Evolutionary conservation across 177 flowering plant genomes (phyloP), one percentile per base, ranked within the genome.

Genomic region (Vitis hybrid): DNA sequence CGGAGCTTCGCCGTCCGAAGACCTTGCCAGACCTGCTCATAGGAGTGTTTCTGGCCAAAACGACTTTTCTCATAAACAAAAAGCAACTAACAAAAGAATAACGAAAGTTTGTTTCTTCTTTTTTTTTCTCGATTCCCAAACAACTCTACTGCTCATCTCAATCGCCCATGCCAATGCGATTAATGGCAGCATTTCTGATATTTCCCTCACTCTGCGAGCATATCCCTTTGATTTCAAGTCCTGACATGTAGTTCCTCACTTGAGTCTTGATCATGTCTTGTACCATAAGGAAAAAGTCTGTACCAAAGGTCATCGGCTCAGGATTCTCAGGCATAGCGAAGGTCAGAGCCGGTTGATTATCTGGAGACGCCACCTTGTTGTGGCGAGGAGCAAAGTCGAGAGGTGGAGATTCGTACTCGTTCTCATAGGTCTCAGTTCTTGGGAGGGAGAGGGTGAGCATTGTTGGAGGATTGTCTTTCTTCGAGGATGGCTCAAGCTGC

Each of bases 371-470:
- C 27, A 24, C 27, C 27, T 24, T 2, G 2, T 24, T 24, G 2
- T 24, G 27, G 27, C 2, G 27, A 24, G 27, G 27, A 24, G 27
- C 2, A 24, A 0, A 24, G 2, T 24, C 27, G 27, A 24, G 3
- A 24, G 27, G 27, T 24, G 27, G 27, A 24, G 27, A 24, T 21
- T 16, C 5, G 59, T 61, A 51, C 1, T 21, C 14, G 13, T 13
- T 15, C 49, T 66, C 74, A 4, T 15, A 11, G 58, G 55, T 52
- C 62, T 56, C 70, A 9, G 52, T 27, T 10, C 81, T 77, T 2
- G 79, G 76, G 15, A 74, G 49, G 9, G 69, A 65, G 5, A 83
- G 73, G 48, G 78, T 70, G 11, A 80, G 69, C n/a, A 27, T 64
- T 14, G 77, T 74, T 51, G 71, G 58, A n/a, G 79, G 70, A 51